These are phyloP conservation scores for Tetragonia tetragonoides DNA, from an alignment of 148 eudicot genomes.

Conservation along the genomic window DNA sequence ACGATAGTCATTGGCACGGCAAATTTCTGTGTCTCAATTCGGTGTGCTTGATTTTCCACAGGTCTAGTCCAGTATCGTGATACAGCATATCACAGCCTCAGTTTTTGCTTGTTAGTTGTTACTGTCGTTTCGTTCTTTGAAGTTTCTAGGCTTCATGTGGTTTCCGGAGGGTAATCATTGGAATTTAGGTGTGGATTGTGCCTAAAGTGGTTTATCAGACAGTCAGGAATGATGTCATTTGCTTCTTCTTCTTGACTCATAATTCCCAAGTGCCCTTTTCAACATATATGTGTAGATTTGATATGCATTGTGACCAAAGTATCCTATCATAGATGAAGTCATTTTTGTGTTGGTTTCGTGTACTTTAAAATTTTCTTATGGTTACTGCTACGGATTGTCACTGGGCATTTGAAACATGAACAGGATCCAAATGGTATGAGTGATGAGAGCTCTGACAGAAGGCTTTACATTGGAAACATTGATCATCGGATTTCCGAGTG, in stretches of 20 bases:
- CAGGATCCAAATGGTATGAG: constrained; percentile 43
- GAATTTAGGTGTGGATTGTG: too few relatives aligned
- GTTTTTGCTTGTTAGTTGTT: too few relatives aligned
- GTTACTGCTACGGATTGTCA: neutral
- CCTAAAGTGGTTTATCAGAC: neutral
- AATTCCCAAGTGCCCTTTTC: neutral
- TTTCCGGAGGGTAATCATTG: neutral
- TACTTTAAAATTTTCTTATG: neutral
- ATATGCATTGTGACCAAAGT: neutral
- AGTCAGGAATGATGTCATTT: neutral
- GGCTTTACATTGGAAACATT: constrained; percentile 81
- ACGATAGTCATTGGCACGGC: neutral
- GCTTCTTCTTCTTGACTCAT: neutral
- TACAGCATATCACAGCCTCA: too few relatives aligned
- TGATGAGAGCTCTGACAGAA: constrained; percentile 61
- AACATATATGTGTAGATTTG: neutral
- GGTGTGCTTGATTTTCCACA: too few relatives aligned
- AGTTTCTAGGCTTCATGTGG: neutral
- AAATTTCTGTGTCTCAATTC: neutral
- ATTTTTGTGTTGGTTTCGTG: neutral
- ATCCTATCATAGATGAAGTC: neutral
- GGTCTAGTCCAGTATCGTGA: too few relatives aligned
- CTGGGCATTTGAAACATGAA: constrained; percentile 12
- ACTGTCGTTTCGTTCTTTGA: neutral
- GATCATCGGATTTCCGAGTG: constrained; percentile 91